Percentiles rank a stretch among this genome's conserved stretches.
These are phyloP conservation scores for Fagopyrum tataricum DNA, from an alignment of 148 eudicot genomes.

Conservation along the genomic window DNA sequence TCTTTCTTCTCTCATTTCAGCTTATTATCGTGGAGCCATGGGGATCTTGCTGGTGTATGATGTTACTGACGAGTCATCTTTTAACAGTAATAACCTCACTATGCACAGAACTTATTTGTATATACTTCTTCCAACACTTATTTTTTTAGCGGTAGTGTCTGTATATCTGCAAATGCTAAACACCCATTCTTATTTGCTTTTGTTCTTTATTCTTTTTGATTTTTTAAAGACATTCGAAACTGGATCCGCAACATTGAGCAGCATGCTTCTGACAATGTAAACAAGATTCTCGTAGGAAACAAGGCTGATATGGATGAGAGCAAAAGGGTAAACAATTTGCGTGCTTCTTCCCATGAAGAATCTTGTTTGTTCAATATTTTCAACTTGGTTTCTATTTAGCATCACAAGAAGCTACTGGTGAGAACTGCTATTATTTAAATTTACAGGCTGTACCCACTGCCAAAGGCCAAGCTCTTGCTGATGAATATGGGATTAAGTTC, in stretches of 20 bases:
- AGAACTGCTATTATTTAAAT: not conserved
- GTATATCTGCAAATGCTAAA: not conserved
- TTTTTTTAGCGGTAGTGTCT: too few relatives aligned
- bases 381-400: too few relatives aligned
- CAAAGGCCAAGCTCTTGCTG: constrained; percentile 1
- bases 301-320: constrained; percentile 11
- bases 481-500: constrained; percentile 2
- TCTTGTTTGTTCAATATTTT: too few relatives aligned
- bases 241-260: constrained; percentile 13
- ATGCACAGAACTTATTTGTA: not conserved
- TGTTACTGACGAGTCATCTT: not conserved
- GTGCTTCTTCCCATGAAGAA: not conserved
- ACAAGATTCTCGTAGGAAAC: constrained; percentile 11
- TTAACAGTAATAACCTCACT: not conserved
- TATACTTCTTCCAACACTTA: not conserved
- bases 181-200: not conserved
- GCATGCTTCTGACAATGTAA: constrained; percentile 9
- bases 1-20: not conserved
- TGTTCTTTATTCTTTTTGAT: too few relatives aligned
- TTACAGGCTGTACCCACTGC: not conserved
- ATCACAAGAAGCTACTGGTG: too few relatives aligned
- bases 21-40: constrained; percentile 7
- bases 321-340: constrained; percentile 4
- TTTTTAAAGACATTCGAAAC: not conserved
- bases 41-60: not conserved